A percentile compares a stretch with the other conserved stretches of the same genome.
phyloP scores from a whole-genome alignment of 441 rosid species.

The Raphanus hybrid region DNA sequence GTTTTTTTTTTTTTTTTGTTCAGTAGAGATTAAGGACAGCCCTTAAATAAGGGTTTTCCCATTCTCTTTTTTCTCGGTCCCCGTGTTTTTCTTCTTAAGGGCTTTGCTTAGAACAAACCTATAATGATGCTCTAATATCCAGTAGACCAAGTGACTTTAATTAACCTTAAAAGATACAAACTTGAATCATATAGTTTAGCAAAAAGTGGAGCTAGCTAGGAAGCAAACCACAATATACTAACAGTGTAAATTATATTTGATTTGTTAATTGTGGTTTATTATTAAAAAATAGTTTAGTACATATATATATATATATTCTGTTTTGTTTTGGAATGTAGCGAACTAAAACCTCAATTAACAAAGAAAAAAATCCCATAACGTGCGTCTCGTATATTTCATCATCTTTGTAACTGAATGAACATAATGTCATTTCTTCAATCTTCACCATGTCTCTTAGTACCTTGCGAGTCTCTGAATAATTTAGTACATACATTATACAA shows the following conservation, averaged over 20 bases:
- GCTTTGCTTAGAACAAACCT: no score
- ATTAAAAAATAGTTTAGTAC: neutral
- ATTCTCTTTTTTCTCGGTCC: no score
- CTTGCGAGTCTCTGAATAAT: constrained; percentile 55
- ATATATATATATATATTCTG: neutral
- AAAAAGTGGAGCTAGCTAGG: no score
- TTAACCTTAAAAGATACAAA: no score
- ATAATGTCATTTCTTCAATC: constrained; percentile 56
- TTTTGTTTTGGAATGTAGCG: neutral
- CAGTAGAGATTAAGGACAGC: no score
- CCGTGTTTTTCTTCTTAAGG: no score
- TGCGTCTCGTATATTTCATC: constrained; percentile 48
- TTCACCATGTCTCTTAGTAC: constrained; percentile 57
- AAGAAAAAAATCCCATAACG: constrained; percentile 27
- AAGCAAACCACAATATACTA: no score
- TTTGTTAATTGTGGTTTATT: neutral
- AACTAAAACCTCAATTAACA: constrained; percentile 12
- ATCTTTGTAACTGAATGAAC: constrained; percentile 56
- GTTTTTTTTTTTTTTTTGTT: no score
- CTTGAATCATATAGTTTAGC: no score
- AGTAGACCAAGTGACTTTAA: no score
- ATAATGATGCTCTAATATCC: no score
- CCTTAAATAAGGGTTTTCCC: no score
- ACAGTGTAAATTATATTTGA: neutral
- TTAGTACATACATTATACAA: neutral